Evolutionary conservation across 2,329 filamentous ascomycete genomes (phyloP).

Genomic region (Curvularia eragrostidis): DNA sequence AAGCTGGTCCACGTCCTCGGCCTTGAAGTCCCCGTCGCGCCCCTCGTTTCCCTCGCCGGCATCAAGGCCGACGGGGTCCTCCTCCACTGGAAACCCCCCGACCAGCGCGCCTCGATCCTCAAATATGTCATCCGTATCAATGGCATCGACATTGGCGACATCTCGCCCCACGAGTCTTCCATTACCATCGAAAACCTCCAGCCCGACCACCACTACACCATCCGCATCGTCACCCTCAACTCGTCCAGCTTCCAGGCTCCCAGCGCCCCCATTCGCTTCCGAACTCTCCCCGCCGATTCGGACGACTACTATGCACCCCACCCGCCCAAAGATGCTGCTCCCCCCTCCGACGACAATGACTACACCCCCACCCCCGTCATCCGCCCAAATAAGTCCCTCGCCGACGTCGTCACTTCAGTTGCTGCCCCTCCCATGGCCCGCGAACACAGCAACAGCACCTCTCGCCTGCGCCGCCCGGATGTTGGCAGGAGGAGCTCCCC

Average conservation of each 20-base stretch:
- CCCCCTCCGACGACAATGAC: slow-evolving; percentile 50
- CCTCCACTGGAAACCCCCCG: slow-evolving; percentile 85
- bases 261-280: slow-evolving; percentile 82
- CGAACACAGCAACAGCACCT: slow-evolving; percentile 66
- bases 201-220: slow-evolving; percentile 88
- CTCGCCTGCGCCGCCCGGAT: slow-evolving; percentile 67
- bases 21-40: slow-evolving; percentile 89
- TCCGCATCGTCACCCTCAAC: slow-evolving; percentile 90
- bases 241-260: slow-evolving; percentile 91
- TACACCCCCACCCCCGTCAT: slow-evolving; percentile 61
- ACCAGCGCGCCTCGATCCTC: slow-evolving; percentile 70
- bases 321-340: slow-evolving; percentile 56
- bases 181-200: slow-evolving; percentile 88
- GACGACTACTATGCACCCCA: slow-evolving; percentile 58
- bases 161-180: slow-evolving; percentile 79
- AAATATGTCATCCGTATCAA: slow-evolving; percentile 95
- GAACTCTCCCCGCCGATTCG: slow-evolving; percentile 63
- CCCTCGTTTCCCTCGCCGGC: slow-evolving; percentile 87
- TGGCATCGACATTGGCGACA: slow-evolving; percentile 88
- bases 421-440: slow-evolving; percentile 66
- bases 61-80: slow-evolving; percentile 88
- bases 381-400: slow-evolving; percentile 58
- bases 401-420: slow-evolving; percentile 69
- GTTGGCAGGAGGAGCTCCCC: slow-evolving; percentile 79
- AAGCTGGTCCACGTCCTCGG: slow-evolving; percentile 90